Evolutionary conservation across 257 asterid species (phyloP), one percentile per base, ranked within the genome.

Genomic region (Linaria vulgaris): DNA sequence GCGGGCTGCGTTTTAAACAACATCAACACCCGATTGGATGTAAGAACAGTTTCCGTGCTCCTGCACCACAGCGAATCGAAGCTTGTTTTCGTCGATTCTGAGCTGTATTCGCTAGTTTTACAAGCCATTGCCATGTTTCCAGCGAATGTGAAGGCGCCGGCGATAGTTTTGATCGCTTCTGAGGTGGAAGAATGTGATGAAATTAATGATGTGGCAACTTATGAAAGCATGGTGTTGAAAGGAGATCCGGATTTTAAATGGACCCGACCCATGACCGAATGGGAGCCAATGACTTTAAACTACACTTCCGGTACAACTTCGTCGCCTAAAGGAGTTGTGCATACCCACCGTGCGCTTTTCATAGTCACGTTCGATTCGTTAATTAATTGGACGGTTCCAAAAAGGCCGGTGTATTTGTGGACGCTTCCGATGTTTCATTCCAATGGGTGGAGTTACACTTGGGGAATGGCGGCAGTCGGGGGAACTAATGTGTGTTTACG

Each of bases 401-500:
- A 54, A 25, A 39, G 25, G 21, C 43, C 59, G 12, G 59, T 54
- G 20, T 54, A 54, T 41, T 8, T 54, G 0, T 54, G 59, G 59
- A 54, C 59, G 34, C 59, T 54, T 13, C 59, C 59, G 19, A 7
- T 54, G 59, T 54, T 54, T 41, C 59, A 54, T 16, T 54, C 59
- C 21, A 54, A 54, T 8, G 59, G 59, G 59, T 54, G 59, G 59
- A 54, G 59, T 21, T 54, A 54, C 59, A 54, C 39, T 13, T 54
- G 59, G 59, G 59, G 59, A 25, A 54, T 54, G 43, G 59, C 59
- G n/a, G 59, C 59, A 0, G 59, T 54, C 12, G 59, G 59, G 6
- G 59, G 59, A 54, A 54, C 43, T 12, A 54, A 54, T 24, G 21
- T 54, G 17, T 54, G 59, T 54, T 41, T 54, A n/a, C 41, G 34